phyloP scores from a whole-genome alignment of 1,284 basidiomycete species.

The Puccinia polysora region DNA sequence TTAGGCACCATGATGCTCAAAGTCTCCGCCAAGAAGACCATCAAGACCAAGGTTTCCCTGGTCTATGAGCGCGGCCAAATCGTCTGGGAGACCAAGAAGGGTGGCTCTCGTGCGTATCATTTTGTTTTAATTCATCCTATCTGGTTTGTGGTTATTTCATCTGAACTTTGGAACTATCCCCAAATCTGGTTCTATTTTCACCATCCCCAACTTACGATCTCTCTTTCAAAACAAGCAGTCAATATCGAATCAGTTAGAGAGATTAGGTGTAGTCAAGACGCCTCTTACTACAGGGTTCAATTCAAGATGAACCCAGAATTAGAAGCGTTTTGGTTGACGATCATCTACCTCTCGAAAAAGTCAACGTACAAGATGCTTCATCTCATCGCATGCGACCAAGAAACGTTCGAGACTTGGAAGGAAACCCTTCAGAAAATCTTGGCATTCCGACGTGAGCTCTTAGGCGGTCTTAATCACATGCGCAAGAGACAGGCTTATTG shows the following conservation, averaged over 20 bases:
- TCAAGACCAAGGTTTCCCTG: slow-evolving; percentile 67
- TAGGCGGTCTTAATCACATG: slow-evolving; percentile 39
- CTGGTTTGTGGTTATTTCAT: slow-evolving; percentile 24
- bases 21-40: slow-evolving; percentile 77
- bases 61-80: slow-evolving; percentile 75
- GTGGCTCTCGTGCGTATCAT: slow-evolving; percentile 64
- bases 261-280: slow-evolving; percentile 71
- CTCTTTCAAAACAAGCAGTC: slow-evolving; percentile 57
- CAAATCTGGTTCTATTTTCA: slow-evolving; percentile 7
- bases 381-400: slow-evolving; percentile 69
- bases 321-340: slow-evolving; percentile 56
- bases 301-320: slow-evolving; percentile 59
- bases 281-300: slow-evolving; percentile 72
- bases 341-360: slow-evolving; percentile 59
- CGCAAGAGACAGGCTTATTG: slow-evolving; percentile 61
- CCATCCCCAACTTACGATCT: neutral
- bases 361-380: slow-evolving; percentile 87
- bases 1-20: slow-evolving; percentile 65
- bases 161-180: neutral
- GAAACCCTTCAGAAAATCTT: slow-evolving; percentile 56
- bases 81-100: slow-evolving; percentile 74
- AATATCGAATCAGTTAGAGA: slow-evolving; percentile 87
- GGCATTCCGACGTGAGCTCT: slow-evolving; percentile 45
- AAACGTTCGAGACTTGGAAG: slow-evolving; percentile 62
- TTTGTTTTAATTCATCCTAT: neutral